Evolutionary conservation across 495 filamentous ascomycete genomes (phyloP).

Genomic region (Talaromyces ruber): DNA sequence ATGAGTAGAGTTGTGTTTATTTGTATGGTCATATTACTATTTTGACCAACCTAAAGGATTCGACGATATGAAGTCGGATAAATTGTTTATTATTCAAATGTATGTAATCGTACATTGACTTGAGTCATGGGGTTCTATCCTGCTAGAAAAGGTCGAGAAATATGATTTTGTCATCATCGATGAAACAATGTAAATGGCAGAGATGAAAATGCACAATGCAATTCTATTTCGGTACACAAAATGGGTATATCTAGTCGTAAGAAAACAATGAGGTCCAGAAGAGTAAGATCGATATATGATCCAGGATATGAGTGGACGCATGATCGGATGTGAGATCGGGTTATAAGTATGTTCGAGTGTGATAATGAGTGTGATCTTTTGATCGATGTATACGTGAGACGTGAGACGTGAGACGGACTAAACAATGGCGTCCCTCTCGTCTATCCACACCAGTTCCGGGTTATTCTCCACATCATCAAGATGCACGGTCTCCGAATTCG

Average conservation of each 20-base stretch:
- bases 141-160: background rate
- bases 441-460: constrained; percentile 6
- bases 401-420: background rate
- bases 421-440: constrained; percentile 4
- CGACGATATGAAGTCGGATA: background rate
- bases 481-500: constrained; percentile 11
- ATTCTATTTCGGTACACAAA: constrained; percentile 3
- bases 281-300: background rate
- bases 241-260: constrained; percentile 5
- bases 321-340: background rate
- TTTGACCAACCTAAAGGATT: background rate
- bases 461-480: constrained; percentile 10
- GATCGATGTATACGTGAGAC: background rate
- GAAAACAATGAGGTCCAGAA: background rate
- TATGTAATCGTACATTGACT: background rate
- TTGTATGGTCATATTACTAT: background rate
- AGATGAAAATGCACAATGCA: constrained; percentile 1
- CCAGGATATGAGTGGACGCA: background rate
- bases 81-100: background rate
- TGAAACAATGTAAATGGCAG: background rate
- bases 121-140: background rate
- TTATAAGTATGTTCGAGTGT: background rate
- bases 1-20: background rate
- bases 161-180: background rate
- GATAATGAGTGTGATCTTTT: background rate